Percentiles rank a stretch among this genome's conserved stretches.
phyloP scores from a whole-genome alignment of 176 grass and related monocot species.

The Tillandsia fasciculata region DNA sequence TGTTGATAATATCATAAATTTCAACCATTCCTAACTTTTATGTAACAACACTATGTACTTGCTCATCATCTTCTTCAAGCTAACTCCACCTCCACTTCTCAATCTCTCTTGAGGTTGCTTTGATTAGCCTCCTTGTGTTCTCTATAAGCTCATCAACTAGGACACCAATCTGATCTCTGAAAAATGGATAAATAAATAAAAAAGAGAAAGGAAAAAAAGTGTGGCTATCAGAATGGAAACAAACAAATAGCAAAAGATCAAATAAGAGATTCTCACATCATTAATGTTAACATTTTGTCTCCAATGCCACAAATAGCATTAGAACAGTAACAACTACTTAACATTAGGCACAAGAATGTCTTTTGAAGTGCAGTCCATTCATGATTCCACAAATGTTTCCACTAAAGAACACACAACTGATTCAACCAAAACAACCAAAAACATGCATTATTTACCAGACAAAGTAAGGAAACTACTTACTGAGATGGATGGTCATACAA shows the following conservation, averaged over 20 bases:
- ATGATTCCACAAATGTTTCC: no score
- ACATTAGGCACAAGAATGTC: no score
- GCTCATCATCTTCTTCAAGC: background rate
- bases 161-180: slow-evolving; percentile 51
- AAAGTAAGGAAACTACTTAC: slow-evolving; percentile 39
- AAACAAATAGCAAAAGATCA: no score
- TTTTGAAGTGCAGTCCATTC: no score
- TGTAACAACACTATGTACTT: background rate
- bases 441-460: background rate
- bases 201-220: background rate
- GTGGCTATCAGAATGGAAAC: background rate
- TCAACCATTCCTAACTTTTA: no score
- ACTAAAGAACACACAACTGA: no score
- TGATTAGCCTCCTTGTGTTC: slow-evolving; percentile 61
- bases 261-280: no score
- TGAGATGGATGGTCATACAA: slow-evolving; percentile 23
- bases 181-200: slow-evolving; percentile 3
- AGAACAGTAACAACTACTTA: no score
- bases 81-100: slow-evolving; percentile 79
- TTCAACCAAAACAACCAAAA: no score
- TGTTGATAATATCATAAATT: no score
- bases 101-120: slow-evolving; percentile 75
- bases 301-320: no score
- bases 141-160: slow-evolving; percentile 76
- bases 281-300: no score